Percentiles rank a stretch among this genome's conserved stretches.
These are phyloP conservation scores for Aspergillus mulundensis DNA, from an alignment of 495 filamentous ascomycete species.

Conservation along the genomic window DNA sequence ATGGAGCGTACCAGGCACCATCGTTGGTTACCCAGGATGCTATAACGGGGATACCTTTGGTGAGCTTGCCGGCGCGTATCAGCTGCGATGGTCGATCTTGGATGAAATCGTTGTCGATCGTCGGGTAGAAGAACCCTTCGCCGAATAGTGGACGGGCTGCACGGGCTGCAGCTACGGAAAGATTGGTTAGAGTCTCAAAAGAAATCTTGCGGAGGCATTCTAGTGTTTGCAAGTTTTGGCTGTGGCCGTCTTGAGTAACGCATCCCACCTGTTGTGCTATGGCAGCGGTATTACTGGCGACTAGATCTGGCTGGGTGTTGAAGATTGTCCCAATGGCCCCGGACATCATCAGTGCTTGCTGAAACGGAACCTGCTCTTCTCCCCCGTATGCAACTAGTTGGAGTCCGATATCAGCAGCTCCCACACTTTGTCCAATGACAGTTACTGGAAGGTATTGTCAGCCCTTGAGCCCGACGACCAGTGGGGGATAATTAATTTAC, in stretches of 20 bases:
- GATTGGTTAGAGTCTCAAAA: conserved; percentile 26
- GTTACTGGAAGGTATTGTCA: conserved; percentile 17
- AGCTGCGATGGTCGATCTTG: conserved; percentile 34
- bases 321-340: conserved; percentile 39
- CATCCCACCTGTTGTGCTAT: conserved; percentile 27
- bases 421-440: conserved; percentile 28
- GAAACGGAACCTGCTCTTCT: conserved; percentile 10
- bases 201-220: conserved; percentile 29
- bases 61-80: conserved; percentile 28
- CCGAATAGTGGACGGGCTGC: conserved; percentile 24
- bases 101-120: conserved; percentile 39
- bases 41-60: conserved; percentile 31
- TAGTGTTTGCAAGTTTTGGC: conserved; percentile 20
- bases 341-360: conserved; percentile 33
- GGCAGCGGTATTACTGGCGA: conserved; percentile 29
- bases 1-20: conserved; percentile 29
- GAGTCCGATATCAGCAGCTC: conserved; percentile 34
- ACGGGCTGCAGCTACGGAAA: conserved; percentile 20
- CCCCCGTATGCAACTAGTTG: conserved; percentile 40
- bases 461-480: too few species aligned
- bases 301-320: conserved; percentile 33
- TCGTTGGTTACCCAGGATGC: conserved; percentile 31
- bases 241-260: conserved; percentile 3
- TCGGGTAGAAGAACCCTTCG: conserved; percentile 30
- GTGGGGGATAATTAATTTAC: background rate